phyloP scores from a whole-genome alignment of 1,139 yeast genomes.

The Sugiyamaella pinicola region DNA sequence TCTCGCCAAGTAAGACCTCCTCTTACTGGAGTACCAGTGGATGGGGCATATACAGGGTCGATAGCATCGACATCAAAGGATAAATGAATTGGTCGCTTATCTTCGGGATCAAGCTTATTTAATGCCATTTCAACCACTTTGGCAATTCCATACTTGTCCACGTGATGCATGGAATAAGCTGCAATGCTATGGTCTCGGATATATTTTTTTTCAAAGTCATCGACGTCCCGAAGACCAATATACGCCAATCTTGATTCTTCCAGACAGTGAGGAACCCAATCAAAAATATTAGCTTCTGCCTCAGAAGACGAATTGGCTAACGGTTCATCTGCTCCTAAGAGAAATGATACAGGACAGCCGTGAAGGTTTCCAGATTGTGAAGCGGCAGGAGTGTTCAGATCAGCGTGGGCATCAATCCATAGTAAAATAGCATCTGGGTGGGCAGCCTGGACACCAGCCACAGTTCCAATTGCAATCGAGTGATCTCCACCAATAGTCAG shows the following conservation, averaged over 20 bases:
- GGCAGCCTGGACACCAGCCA: slow-evolving; percentile 75
- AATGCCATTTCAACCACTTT: slow-evolving; percentile 92
- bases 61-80: slow-evolving; percentile 97
- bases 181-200: slow-evolving; percentile 71
- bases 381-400: slow-evolving; percentile 85
- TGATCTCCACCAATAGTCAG: slow-evolving; percentile 96
- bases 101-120: slow-evolving; percentile 71
- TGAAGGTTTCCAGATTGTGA: slow-evolving; percentile 91
- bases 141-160: slow-evolving; percentile 91
- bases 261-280: slow-evolving; percentile 78
- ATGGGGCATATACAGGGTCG: slow-evolving; percentile 92
- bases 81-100: slow-evolving; percentile 77
- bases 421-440: slow-evolving; percentile 86
- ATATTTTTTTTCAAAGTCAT: slow-evolving; percentile 76
- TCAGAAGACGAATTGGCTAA: slow-evolving; percentile 42
- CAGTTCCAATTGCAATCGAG: slow-evolving; percentile 92
- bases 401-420: slow-evolving; percentile 99
- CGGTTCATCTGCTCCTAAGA: slow-evolving; percentile 59
- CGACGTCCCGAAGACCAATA: slow-evolving; percentile 94
- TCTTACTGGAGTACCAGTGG: slow-evolving; percentile 97
- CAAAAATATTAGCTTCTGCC: slow-evolving; percentile 51
- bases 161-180: slow-evolving; percentile 94
- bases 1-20: slow-evolving; percentile 95
- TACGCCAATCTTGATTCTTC: slow-evolving; percentile 77
- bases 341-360: slow-evolving; percentile 93